phyloP scores from a whole-genome alignment of 2,329 filamentous ascomycete species.

The Ceratocystis destructans region DNA sequence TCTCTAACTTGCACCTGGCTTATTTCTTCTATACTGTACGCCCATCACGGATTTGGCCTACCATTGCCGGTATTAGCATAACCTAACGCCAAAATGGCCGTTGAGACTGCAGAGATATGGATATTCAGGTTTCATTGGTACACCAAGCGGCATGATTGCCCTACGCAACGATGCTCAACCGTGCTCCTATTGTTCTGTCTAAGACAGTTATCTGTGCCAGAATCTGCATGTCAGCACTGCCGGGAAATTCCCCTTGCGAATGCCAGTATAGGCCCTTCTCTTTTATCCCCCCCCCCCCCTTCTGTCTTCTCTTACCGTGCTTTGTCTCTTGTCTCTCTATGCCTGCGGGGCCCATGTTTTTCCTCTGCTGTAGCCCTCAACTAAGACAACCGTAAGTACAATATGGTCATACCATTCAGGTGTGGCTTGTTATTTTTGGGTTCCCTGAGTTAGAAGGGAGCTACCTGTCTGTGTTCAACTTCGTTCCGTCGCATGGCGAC shows the following conservation, averaged over 20 bases:
- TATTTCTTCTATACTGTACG: background rate
- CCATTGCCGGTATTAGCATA: too few species aligned
- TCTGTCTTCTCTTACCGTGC: background rate
- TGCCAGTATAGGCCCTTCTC: background rate
- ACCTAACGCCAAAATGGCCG: background rate
- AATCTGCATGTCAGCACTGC: background rate
- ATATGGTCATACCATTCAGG: slow-evolving; percentile 1
- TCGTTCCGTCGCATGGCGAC: slow-evolving; percentile 2
- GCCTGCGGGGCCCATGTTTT: background rate
- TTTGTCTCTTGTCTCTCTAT: background rate
- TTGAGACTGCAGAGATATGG: background rate
- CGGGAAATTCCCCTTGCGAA: background rate
- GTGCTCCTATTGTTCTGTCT: background rate
- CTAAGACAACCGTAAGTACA: background rate
- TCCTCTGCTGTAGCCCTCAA: background rate
- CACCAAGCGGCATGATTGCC: background rate
- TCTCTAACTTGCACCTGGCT: background rate
- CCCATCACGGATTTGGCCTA: too few species aligned
- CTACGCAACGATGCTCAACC: background rate
- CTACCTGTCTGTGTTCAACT: background rate
- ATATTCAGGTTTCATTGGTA: background rate
- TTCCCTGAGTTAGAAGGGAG: background rate
- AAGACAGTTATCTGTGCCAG: background rate
- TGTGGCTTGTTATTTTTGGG: background rate
- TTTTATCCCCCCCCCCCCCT: too few species aligned